Evolutionary conservation across 768 basidiomycete genomes (phyloP), one percentile per base, ranked within the genome.

Genomic region (Boletales sp.): DNA sequence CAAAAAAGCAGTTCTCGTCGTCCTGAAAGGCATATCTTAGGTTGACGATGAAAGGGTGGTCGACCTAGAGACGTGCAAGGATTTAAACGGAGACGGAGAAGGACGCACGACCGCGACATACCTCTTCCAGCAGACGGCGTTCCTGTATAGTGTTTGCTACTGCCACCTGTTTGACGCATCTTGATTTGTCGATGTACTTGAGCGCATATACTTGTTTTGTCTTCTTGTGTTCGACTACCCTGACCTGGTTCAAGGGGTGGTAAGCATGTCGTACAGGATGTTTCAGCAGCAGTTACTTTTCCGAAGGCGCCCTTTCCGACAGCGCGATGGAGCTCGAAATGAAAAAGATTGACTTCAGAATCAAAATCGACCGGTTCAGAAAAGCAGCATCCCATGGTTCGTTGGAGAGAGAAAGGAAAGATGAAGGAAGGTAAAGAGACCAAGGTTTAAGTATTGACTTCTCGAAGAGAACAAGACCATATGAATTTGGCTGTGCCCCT

Each of bases 271-370:
- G 52, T 32, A 32, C 45, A 48, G 44, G 31, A 30, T 50, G 14
- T 17, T 25, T 28, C 19, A 8, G 15, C 37, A 38, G 54, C 48
- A 41, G 67, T 39, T 48, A 94, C 94, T 84, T 97, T 98, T 68
- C 95, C 95, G 74, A 98, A 99, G 21, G 95, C 93, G 40, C 96
- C 95, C 69, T 93, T 96, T 38, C 96, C 96, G 13, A 98, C 91
- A 18, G 90, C 91, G 42, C 94, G 82, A 65, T 96, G 86, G 41
- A 99, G 86, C 66, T 95, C 90, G 64, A 98, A 99, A 73, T 98
- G 95, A 72, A 87, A 98, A 43, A 99, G 85, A 65, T 83, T 90
- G 69, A 85, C 79, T 56, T 93, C 90, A 41, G 79, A 75, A 56
- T 89, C 84, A 68, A 90, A 90, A 74, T 94, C 90, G 58, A 94